Percentiles rank a stretch among this genome's conserved stretches.
phyloP scores from a whole-genome alignment of 2,329 filamentous ascomycete genomes.

The Phyllosticta citribraziliensis region DNA sequence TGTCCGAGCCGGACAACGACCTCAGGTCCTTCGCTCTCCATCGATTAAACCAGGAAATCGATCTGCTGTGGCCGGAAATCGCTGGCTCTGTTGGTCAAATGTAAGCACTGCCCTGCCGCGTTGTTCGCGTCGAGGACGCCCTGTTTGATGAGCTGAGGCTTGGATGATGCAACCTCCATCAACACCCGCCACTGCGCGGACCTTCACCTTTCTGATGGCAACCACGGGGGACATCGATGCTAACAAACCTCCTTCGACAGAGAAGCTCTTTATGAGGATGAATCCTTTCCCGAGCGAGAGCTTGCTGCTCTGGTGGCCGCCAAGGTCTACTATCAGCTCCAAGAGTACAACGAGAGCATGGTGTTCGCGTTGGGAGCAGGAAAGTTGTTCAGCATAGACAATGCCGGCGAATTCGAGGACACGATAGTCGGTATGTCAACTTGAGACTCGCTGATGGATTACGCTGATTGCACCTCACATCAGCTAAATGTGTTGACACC shows the following conservation, averaged over 20 bases:
- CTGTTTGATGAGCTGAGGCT: constrained; percentile 4
- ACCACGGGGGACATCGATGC: constrained; percentile 3
- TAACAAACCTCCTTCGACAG: constrained; percentile 38
- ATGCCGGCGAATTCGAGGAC: constrained; percentile 91
- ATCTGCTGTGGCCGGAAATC: constrained; percentile 95
- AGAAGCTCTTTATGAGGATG: constrained; percentile 95
- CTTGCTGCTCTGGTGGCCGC: constrained; percentile 89
- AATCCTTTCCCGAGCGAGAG: constrained; percentile 84
- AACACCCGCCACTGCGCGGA: constrained; percentile 10
- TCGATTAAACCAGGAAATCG: constrained; percentile 91
- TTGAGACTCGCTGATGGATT: not conserved
- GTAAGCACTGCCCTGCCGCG: constrained; percentile 43
- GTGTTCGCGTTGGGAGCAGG: constrained; percentile 91
- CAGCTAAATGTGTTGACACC: constrained; percentile 89
- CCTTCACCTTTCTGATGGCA: constrained; percentile 4
- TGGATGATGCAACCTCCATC: constrained; percentile 8
- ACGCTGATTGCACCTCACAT: not conserved
- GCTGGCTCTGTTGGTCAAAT: constrained; percentile 87
- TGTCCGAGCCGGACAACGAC: constrained; percentile 88
- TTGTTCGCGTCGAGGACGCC: not conserved
- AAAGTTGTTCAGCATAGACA: constrained; percentile 87
- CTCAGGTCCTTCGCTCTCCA: constrained; percentile 92
- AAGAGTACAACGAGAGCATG: constrained; percentile 99
- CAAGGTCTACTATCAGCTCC: constrained; percentile 97
- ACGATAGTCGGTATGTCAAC: constrained; percentile 70